Evolutionary conservation across 2,329 filamentous ascomycete genomes (phyloP).

Genomic region (Nothomitra cinnamomea): DNA sequence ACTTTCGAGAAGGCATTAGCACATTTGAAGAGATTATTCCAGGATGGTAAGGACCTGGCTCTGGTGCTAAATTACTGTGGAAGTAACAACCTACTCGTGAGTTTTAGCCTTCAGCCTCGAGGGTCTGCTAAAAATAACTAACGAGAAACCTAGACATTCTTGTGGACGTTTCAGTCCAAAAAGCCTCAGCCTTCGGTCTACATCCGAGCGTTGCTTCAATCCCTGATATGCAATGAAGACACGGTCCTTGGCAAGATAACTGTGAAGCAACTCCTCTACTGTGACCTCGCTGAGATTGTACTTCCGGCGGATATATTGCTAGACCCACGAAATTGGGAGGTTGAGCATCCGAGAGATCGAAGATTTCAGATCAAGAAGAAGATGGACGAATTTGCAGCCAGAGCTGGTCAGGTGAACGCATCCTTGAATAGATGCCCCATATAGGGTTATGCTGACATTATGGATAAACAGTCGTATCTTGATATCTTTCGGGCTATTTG

Average conservation of each 20-base stretch:
- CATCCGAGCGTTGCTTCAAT: conserved; percentile 62
- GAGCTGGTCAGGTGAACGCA: conserved; percentile 28
- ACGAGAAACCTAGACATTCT: conserved; percentile 43
- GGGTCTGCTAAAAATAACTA: neutral
- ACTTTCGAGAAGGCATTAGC: conserved; percentile 53
- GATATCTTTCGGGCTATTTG: conserved; percentile 73
- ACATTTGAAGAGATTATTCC: conserved; percentile 52
- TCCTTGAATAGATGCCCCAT: conserved; percentile 23
- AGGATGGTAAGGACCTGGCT: conserved; percentile 53
- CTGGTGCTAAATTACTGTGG: conserved; percentile 51
- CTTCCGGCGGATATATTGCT: conserved; percentile 56
- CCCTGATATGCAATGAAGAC: conserved; percentile 57
- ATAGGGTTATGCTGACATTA: neutral
- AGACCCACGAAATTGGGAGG: conserved; percentile 55
- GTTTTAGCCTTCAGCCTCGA: conserved; percentile 11
- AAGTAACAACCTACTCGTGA: conserved; percentile 52
- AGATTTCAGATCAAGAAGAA: conserved; percentile 54
- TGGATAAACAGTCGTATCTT: conserved; percentile 46
- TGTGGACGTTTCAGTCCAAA: conserved; percentile 57
- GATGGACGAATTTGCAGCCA: conserved; percentile 51
- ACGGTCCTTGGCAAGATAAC: conserved; percentile 49
- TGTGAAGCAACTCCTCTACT: conserved; percentile 59
- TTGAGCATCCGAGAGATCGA: conserved; percentile 58
- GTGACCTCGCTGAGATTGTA: conserved; percentile 63
- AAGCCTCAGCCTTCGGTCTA: conserved; percentile 73